Conservation (phyloP, 2,329 filamentous ascomycete species). For the Stylonectria norvegica region DNA sequence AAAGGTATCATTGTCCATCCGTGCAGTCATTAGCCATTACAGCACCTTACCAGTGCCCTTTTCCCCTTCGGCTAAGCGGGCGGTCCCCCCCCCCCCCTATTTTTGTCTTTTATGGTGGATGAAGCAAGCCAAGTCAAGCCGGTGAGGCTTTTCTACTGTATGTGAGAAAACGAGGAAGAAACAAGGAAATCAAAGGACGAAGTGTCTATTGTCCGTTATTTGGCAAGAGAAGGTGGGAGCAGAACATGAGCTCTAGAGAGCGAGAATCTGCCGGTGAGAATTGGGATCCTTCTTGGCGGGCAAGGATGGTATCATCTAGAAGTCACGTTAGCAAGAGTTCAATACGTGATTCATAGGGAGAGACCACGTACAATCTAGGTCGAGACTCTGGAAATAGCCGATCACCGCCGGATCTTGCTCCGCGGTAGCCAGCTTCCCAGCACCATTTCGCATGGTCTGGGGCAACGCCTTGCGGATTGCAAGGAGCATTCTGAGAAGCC, state of each 20-base stretch:
- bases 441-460: conserved; percentile 43
- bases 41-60: conserved; percentile 1
- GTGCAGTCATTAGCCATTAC: conserved; percentile 32
- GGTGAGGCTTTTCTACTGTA: conserved; percentile 3
- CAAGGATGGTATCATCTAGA: conserved; percentile 33
- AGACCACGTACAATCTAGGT: conserved; percentile 54
- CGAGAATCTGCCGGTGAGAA: conserved; percentile 50
- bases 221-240: conserved; percentile 45
- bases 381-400: conserved; percentile 54
- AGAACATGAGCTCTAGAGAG: conserved; percentile 50
- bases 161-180: background rate
- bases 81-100: conserved; percentile 1
- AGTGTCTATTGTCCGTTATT: conserved; percentile 23
- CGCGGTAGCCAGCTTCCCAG: conserved; percentile 48
- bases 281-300: conserved; percentile 49
- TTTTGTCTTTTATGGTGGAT: conserved; percentile 3
- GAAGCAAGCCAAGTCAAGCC: conserved; percentile 5
- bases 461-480: conserved; percentile 59
- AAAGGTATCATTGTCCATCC: conserved; percentile 27
- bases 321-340: conserved; percentile 1
- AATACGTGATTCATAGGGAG: background rate
- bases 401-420: conserved; percentile 45
- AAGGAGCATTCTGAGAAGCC: conserved; percentile 59
- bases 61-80: background rate
- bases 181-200: conserved; percentile 8